Base-by-base conservation (phyloP, 2,329 filamentous ascomycete genomes). In the Diaporthe citriasiana region DNA sequence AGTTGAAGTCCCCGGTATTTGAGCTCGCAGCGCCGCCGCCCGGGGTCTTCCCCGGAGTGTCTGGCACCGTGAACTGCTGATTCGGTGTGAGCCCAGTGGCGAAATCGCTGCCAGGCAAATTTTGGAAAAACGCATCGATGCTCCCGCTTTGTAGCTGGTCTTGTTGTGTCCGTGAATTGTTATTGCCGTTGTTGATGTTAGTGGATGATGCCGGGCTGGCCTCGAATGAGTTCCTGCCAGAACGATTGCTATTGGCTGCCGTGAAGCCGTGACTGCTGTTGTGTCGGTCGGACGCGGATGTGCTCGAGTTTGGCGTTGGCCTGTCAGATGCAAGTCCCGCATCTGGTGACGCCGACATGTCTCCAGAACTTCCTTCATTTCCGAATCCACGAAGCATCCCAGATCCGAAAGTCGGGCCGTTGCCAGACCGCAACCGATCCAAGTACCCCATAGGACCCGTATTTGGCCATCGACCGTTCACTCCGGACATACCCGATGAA, bases 301-400 rank as follows among this genome's bases (percentile, higher is more conserved):
- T 83, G 77, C 87, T 90, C 5, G 90, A 92, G 77, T 89, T 91
- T 4, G 90, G 90, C 15, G 90, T 92, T 30, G 86, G 89, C n/a
- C 87, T 83, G 75, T 85, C 89, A 3, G 89, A 75, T 12, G 38
- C 90, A 63, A 82, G 82, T 9, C 83, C 84, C 30, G 83, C 84
- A 25, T 89, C 88, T 3, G 88, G 85, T 0, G 89, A 89, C 4
- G 82, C 83, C 0, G 86, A 87, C 72, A 86, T 79, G 55, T 88
- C 87, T 22, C 85, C 87, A 70, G 81, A 83, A 55, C 80, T 81
- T n/a, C 86, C 86, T 27, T 82, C 82, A 13, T 83, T 82, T 13
- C 80, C 84, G 74, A 86, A 89, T 27, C 83, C 81, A 47, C 70
- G 68, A 5, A 87, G 80, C 86, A 87, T 82, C 42, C 71, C 63